phyloP scores from a whole-genome alignment of 2,329 filamentous ascomycete genomes.

The Podosphaera fusca region DNA sequence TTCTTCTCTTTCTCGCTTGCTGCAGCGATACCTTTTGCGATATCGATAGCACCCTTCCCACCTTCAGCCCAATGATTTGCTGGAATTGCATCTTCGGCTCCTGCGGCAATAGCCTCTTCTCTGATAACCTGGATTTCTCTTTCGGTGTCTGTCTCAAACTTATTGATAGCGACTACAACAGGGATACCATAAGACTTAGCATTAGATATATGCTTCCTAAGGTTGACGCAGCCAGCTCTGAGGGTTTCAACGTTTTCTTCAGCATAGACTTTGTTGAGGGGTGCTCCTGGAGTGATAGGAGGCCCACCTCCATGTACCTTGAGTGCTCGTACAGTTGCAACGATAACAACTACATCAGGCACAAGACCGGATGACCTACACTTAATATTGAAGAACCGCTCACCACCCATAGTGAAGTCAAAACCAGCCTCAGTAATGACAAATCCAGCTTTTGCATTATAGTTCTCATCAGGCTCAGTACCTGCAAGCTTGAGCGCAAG shows the following conservation, averaged over 20 bases:
- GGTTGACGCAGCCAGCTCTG: constrained; percentile 73
- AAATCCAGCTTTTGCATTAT: constrained; percentile 63
- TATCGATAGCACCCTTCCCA: constrained; percentile 68
- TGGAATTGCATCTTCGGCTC: constrained; percentile 79
- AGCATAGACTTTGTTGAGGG: constrained; percentile 71
- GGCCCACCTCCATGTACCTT: constrained; percentile 95
- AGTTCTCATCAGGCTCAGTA: constrained; percentile 76
- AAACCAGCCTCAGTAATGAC: constrained; percentile 95
- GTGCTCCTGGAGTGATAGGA: constrained; percentile 68
- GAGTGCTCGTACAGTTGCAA: constrained; percentile 81
- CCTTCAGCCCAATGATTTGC: constrained; percentile 96
- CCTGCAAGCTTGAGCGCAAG: constrained; percentile 88
- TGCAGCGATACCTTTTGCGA: constrained; percentile 67
- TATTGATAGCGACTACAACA: constrained; percentile 93
- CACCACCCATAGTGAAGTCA: constrained; percentile 98
- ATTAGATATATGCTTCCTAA: constrained; percentile 86
- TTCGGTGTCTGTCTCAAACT: constrained; percentile 80
- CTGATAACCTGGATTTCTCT: constrained; percentile 76
- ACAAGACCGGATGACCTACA: constrained; percentile 82
- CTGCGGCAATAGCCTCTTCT: constrained; percentile 76
- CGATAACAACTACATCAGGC: constrained; percentile 82
- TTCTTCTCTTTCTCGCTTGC: constrained; percentile 67
- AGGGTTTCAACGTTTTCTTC: constrained; percentile 87
- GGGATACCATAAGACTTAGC: constrained; percentile 76
- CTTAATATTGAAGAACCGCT: constrained; percentile 99